Base-by-base conservation (phyloP, 2,329 filamentous ascomycete genomes). In the Alternaria sp. region DNA sequence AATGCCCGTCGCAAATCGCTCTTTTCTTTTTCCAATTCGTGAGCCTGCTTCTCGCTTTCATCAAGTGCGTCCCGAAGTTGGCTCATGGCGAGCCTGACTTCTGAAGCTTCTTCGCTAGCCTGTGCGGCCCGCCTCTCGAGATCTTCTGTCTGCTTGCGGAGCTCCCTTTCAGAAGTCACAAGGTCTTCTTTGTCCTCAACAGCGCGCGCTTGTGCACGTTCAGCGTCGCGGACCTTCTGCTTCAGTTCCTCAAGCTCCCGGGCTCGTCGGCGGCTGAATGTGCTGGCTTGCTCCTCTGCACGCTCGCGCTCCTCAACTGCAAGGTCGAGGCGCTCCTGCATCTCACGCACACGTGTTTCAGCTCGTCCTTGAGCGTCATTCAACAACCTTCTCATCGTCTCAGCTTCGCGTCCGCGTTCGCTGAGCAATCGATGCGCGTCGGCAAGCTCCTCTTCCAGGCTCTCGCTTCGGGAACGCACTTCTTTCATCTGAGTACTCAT, bases 271-370 rank as follows among this genome's bases (percentile, higher is more conserved):
- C 94, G 86, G 12, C 90, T 91, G 50, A 92, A 85, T 0, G 89
- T 91, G 71, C 89, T 92, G 3, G 93, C 89, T 80, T 98, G 94
- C 64, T 98, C 94, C 79, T 99, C 94, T 2, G 93, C 90, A 3
- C 93, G 89, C 76, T 99, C 95, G 18, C 95, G 88, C 78, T 99
- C 95, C 76, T 97, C 94, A n/a, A 97, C 86, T 0, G 94, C 94
- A 1, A 92, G 85, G 72, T 98, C 94, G 85, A 98, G 90, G 2
- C 91, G 89, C 59, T 92, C 89, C 55, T 92, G 90, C 89, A 97
- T 95, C 66, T 98, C 94, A 28, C 92, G 89, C 18, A 97, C 87
- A 73, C 93, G 92, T 62, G 84, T 84, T 67, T 98, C 94, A 1
- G 94, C 89, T 10, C 92, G 86, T 61, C 91, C 88, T 76, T 98